These are phyloP conservation scores for Pichia paraexigua DNA, from an alignment of 805 yeast species.

Conservation along the genomic window DNA sequence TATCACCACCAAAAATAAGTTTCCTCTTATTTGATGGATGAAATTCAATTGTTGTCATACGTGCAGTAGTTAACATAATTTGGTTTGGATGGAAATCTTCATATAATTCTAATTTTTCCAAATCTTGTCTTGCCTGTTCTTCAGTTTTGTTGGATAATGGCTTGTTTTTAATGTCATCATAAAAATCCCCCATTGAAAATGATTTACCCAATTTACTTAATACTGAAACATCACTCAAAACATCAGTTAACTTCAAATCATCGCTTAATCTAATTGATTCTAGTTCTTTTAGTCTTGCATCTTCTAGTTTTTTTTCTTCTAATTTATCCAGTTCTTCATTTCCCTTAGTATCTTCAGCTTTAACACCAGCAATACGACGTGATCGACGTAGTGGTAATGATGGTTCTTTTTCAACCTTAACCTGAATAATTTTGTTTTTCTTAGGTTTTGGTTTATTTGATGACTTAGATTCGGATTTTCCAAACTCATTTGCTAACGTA, in stretches of 20 bases:
- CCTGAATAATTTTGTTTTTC: constrained; percentile 15
- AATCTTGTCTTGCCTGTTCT: constrained; percentile 42
- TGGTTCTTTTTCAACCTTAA: constrained; percentile 24
- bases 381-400: constrained; percentile 64
- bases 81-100: constrained; percentile 59
- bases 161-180: constrained; percentile 38
- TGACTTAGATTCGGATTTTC: constrained; percentile 1
- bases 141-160: constrained; percentile 35
- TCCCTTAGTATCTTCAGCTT: constrained; percentile 35
- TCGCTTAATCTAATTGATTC: constrained; percentile 52
- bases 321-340: constrained; percentile 31
- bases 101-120: constrained; percentile 44
- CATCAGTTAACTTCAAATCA: constrained; percentile 53
- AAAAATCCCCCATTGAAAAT: constrained; percentile 66
- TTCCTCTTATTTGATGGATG: constrained; percentile 66
- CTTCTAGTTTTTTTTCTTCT: constrained; percentile 25
- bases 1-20: constrained; percentile 80
- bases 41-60: constrained; percentile 67
- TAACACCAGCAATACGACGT: constrained; percentile 66
- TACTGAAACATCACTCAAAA: constrained; percentile 32
- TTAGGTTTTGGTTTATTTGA: constrained; percentile 9
- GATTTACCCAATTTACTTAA: constrained; percentile 37
- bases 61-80: constrained; percentile 58
- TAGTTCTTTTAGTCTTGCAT: constrained; percentile 37
- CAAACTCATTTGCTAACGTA: constrained; percentile 35